These are phyloP conservation scores for Saccharum spontaneum DNA, from an alignment of 176 grass and related monocot species.

Conservation along the genomic window DNA sequence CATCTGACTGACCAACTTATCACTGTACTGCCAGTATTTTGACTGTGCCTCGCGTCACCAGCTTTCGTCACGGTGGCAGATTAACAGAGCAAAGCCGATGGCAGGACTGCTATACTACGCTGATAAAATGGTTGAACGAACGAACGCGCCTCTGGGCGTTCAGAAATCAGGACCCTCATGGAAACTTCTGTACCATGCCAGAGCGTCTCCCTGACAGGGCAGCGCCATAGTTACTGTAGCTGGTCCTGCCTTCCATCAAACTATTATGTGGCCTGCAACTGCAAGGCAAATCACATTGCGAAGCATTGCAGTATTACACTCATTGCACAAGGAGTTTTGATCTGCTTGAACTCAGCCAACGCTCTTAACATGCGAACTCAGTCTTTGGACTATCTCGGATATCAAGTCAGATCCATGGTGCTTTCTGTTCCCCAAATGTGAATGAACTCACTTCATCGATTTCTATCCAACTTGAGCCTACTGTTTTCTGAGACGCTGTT, in stretches of 20 bases:
- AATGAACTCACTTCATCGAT: conserved; percentile 70
- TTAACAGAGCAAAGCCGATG: conserved; percentile 32
- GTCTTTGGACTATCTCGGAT: conserved; percentile 42
- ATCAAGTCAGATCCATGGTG: conserved; percentile 40
- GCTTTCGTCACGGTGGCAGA: conserved; percentile 9
- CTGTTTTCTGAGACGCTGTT: conserved; percentile 55
- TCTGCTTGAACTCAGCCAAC: conserved; percentile 44
- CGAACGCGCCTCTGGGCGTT: neutral
- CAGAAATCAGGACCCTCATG: conserved; percentile 6
- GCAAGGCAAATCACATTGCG: neutral
- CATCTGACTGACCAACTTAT: conserved; percentile 17
- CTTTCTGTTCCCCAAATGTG: conserved; percentile 53
- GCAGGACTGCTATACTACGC: neutral
- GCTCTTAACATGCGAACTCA: conserved; percentile 50
- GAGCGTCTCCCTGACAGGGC: conserved; percentile 21
- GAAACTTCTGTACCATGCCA: conserved; percentile 28
- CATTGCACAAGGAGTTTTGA: conserved; percentile 42
- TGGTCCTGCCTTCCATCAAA: conserved; percentile 19
- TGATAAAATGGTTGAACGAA: conserved; percentile 6
- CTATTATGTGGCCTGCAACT: neutral
- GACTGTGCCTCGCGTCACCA: conserved; percentile 6
- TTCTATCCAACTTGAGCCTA: conserved; percentile 77
- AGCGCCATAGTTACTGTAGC: neutral
- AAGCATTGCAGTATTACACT: conserved; percentile 14
- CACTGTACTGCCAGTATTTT: conserved; percentile 23